phyloP scores from a whole-genome alignment of 1,139 yeast species.

The Geotrichum europaeum region DNA sequence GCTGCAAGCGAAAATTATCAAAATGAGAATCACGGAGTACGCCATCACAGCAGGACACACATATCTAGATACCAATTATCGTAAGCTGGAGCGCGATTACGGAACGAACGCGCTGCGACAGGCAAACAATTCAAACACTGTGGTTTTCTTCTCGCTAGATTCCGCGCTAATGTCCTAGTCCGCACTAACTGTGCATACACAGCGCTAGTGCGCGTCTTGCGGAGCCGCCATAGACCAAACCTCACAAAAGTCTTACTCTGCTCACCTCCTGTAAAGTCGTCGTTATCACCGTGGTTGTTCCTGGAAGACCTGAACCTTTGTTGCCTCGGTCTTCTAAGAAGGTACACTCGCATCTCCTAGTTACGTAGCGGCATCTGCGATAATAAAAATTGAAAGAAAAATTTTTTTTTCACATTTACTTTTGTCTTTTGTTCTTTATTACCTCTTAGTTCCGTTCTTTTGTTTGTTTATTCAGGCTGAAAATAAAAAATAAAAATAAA shows the following conservation, averaged over 20 bases:
- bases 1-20: neutral
- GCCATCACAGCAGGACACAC: neutral
- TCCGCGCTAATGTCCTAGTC: neutral
- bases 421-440: neutral
- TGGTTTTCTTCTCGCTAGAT: neutral
- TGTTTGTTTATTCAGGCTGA: neutral
- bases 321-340: neutral
- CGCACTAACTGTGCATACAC: neutral
- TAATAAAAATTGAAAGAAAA: neutral
- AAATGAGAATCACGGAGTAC: neutral
- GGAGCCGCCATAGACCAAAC: neutral
- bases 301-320: neutral
- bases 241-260: neutral
- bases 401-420: neutral
- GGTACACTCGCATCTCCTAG: neutral
- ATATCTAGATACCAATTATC: neutral
- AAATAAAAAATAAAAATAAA: neutral
- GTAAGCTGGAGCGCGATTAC: neutral
- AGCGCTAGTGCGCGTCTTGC: neutral
- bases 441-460: neutral
- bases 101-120: neutral
- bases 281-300: neutral
- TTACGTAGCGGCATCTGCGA: neutral
- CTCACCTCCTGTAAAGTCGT: neutral
- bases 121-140: neutral